Base-by-base conservation (phyloP, 345 rosid genomes). In the Combretum micranthum region DNA sequence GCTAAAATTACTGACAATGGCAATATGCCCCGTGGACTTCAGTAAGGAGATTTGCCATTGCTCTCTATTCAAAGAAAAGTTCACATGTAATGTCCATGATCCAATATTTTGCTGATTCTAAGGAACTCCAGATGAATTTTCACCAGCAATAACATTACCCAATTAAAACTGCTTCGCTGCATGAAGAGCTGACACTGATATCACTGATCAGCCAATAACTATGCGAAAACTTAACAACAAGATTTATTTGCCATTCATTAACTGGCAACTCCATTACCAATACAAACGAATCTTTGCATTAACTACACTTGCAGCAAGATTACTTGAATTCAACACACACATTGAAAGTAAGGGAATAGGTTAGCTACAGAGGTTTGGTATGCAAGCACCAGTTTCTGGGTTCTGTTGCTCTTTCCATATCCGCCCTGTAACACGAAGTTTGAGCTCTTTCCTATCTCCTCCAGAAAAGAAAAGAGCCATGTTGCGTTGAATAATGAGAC, bases 401-500 rank as follows among this genome's bases (percentile, higher is more conserved):
- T 83, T 88, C 64, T 84, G 96, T 64, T 86, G 90, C 66, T 92
- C 96, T 75, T 86, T 92, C 98, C 98, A 92, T 61, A 92, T 92
- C 63, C 95, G 66, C 11, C 98, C 96, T 3, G 95, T 88, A 26
- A 92, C 88, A 67, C 95, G 74, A 21, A 92, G 87, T 73, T 92
- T 91, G 64, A 91, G 67, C 74, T 88, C 96, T 80, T 88, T 88
- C 77, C 95, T 75, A 47, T 91, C 96, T 20, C 96, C 96, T 50
- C 96, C 98, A 9, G 98, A 91, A 81, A 91, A 88, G 82, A 88
- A 91, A 15, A 91, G 81, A 2, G 96, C 98, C 95, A 91, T 84
- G 75, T 88, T 92, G 10, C 95, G 80, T 63, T 83, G 96, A 64
- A 88, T 86, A 45, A 88, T 73, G 47, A 92, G 86, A 42, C 96